Base-by-base conservation (phyloP, 2,329 filamentous ascomycete genomes). In the Calonectria fujianensis region DNA sequence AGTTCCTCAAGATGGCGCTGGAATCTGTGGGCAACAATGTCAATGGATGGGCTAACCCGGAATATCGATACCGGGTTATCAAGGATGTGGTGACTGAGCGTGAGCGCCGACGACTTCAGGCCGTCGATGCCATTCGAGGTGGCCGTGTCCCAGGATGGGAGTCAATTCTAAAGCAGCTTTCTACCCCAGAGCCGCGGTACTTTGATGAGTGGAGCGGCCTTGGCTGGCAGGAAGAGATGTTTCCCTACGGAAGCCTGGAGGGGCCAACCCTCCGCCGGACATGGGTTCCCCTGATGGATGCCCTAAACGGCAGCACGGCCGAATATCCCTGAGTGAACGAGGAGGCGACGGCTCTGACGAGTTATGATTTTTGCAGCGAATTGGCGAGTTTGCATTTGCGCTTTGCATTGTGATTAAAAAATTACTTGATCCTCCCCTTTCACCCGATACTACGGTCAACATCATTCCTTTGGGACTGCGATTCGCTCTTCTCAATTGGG, bases 1-100 rank as follows among this genome's bases (percentile, higher is more conserved):
- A 89, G 18, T 86, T 93, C 35, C 86, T 96, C 31, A 93, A 94
- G 83, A 88, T 89, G 74, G 84, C 95, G 2, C 87, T 96, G 41
- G 93, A 94, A 78, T 91, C 91, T 9, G 87, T 87, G 32, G 87
- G 92, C 11, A 90, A 90, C 52, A 86, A 86, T 57, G 84, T 86
- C 37, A 86, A 86, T n/a, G 89, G 86, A 29, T 91, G 89, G 87
- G 86, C 88, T 32, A 89, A 85, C 50, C 84, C 85, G 1, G 85
- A 88, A 72, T 83, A 87, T 32, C 86, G 90, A 27, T 86, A 88
- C 72, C 86, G 87, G 11, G 86, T 89, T 20, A 87, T 92, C 65
- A 84, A 85, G 35, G 85, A 85, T 13, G 87, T 91, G 2, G 86
- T 93, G 1, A 83, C 85, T 3, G 91, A 92, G 82, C 89, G 92